Percentiles rank a stretch among this genome's conserved stretches.
phyloP scores from a whole-genome alignment of 345 rosid species.

The Rhodamnia argentea region DNA sequence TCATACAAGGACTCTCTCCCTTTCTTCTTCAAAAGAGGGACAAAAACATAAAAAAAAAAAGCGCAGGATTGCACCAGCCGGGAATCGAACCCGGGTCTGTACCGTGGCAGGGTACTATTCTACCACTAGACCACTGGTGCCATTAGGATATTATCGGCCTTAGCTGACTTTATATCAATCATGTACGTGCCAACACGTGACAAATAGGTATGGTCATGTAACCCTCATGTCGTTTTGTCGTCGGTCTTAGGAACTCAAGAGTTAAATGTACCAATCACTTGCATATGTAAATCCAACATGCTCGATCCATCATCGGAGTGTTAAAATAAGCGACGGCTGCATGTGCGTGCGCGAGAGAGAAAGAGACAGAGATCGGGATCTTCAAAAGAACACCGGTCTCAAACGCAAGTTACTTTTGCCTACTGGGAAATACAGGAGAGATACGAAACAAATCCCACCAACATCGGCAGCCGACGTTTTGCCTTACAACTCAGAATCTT shows the following conservation, averaged over 20 bases:
- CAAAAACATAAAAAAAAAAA: neutral
- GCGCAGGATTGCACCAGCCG: conserved; percentile 28
- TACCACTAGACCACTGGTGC: conserved; percentile 88
- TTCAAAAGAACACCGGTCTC: neutral
- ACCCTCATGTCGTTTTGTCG: fast-evolving
- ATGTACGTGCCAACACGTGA: no score
- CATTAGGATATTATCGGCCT: fast-evolving
- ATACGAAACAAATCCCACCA: neutral
- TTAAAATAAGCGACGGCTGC: neutral
- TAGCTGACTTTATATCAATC: fast-evolving
- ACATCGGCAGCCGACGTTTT: neutral
- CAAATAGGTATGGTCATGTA: fast-evolving
- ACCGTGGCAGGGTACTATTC: conserved; percentile 77
- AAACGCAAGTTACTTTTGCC: neutral
- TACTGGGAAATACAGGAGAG: neutral
- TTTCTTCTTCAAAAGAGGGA: neutral
- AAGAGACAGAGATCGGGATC: no score
- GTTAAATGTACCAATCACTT: neutral
- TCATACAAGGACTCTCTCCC: neutral
- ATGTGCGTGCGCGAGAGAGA: neutral
- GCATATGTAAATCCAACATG: neutral
- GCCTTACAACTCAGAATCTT: neutral
- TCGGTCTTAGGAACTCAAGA: neutral
- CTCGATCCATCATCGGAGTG: neutral
- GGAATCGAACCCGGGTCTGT: conserved; percentile 70